Evolutionary conservation across 768 basidiomycete species (phyloP).

Genomic region (Lactarius trivialis): DNA sequence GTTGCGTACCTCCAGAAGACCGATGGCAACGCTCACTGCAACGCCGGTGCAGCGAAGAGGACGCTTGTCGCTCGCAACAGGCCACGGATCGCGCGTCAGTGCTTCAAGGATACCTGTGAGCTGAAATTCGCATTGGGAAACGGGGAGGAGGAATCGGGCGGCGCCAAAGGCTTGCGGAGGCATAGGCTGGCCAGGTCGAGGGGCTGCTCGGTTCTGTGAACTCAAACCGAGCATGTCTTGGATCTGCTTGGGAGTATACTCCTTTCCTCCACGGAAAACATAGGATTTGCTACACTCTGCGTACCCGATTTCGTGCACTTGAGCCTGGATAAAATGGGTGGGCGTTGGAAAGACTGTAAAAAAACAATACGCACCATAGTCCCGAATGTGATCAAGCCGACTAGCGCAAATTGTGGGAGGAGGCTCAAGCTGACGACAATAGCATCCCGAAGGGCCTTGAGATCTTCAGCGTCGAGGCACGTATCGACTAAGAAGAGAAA

Average conservation of each 20-base stretch:
- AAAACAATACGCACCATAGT: conserved; percentile 69
- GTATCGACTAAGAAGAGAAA: conserved; percentile 98
- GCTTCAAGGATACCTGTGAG: conserved; percentile 88
- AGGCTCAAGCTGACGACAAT: conserved; percentile 89
- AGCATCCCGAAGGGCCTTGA: conserved; percentile 93
- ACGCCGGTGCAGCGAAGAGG: conserved; percentile 92
- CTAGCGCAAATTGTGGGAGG: conserved; percentile 89
- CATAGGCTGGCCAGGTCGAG: conserved; percentile 78
- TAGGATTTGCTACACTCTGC: conserved; percentile 95
- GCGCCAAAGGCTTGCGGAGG: conserved; percentile 79
- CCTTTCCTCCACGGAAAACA: conserved; percentile 97
- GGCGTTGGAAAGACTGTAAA: not conserved
- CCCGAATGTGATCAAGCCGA: conserved; percentile 93
- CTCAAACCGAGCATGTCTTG: conserved; percentile 95
- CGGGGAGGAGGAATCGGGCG: conserved; percentile 86
- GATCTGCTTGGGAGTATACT: conserved; percentile 93
- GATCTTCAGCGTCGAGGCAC: conserved; percentile 90
- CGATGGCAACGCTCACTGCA: conserved; percentile 88
- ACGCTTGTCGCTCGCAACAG: conserved; percentile 91
- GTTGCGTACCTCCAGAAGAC: conserved; percentile 68
- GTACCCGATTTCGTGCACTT: conserved; percentile 98
- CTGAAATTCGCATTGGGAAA: conserved; percentile 91
- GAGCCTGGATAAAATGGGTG: conserved; percentile 51
- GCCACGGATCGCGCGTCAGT: conserved; percentile 90
- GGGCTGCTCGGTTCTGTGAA: conserved; percentile 72